Evolutionary conservation across 129 eudicot genomes (phyloP).

Genomic region (Ambrosia artemisiifolia): DNA sequence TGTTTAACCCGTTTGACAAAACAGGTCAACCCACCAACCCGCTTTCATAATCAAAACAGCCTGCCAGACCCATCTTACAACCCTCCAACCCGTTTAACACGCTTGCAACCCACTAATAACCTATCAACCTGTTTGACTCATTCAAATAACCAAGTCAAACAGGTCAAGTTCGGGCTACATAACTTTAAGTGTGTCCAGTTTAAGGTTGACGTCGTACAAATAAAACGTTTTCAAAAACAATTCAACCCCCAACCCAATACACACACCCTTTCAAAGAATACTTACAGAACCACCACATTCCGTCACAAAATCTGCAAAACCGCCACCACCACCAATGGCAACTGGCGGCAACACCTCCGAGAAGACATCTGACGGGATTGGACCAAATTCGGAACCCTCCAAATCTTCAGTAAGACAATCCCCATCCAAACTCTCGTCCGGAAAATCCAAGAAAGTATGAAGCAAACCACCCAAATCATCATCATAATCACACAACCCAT

Average conservation of each 20-base stretch:
- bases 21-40: background rate
- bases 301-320: background rate
- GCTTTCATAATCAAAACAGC: background rate
- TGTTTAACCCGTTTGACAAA: background rate
- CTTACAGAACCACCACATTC: conserved; percentile 19
- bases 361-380: conserved; percentile 45
- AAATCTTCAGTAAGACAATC: conserved; percentile 49
- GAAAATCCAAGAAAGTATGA: conserved; percentile 37
- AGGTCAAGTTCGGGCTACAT: background rate
- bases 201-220: background rate
- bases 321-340: conserved; percentile 9
- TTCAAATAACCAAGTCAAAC: background rate
- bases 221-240: background rate
- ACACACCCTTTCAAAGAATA: background rate
- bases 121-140: background rate
- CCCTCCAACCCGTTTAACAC: background rate
- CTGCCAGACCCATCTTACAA: background rate
- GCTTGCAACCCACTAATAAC: background rate
- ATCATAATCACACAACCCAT: conserved; percentile 24
- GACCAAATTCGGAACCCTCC: conserved; percentile 51
- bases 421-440: conserved; percentile 51
- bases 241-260: background rate
- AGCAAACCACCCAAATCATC: conserved; percentile 36
- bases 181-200: background rate
- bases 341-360: conserved; percentile 29